Base-by-base conservation (phyloP, 1,284 basidiomycete species). In the Fistulina hepatica region DNA sequence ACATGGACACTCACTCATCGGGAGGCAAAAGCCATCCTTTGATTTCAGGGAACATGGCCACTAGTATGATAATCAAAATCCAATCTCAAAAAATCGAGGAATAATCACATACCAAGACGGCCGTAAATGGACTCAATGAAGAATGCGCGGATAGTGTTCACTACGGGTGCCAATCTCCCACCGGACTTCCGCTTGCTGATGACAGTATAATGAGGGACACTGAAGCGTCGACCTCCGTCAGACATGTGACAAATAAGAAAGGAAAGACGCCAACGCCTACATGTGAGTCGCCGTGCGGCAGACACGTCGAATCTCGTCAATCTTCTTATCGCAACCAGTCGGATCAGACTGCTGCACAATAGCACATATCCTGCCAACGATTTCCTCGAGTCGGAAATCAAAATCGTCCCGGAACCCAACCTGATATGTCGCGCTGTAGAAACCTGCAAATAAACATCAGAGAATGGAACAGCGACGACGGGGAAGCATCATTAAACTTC, bases 341-440 rank as follows among this genome's bases (percentile, higher is more conserved):
- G 59, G 53, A 15, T 52, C 42, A 47, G 78, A 75, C 21, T 76
- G n/a, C n/a, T n/a, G n/a, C n/a, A n/a, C n/a, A n/a, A n/a, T 47
- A 3, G 51, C 53, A 44, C 62, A 65, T 37, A 79, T 69, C n/a
- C 57, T 59, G 15, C 65, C 60, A 8, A 76, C 52, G 25, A 79
- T 55, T n/a, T 71, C 64, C 7, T 61, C 51, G 8, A 70, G 50
- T 55, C 69, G 34, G 3, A n/a, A n/a, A n/a, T 71, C 60, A 40
- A 73, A 69, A 7, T 65, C 54, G 39, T 81, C 76, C 20, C 75
- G 60, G 59, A 76, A 82, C 1, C 77, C 78, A 21, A 72, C 53
- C 43, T 68, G 67, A 45, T 76, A 75, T 2, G 71, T 72, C 2
- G 70, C 70, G 13, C 68, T 70, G 37, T 78, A 80, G 51, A 78